phyloP scores from a whole-genome alignment of 768 basidiomycete genomes.

The Mycena capillaripes region DNA sequence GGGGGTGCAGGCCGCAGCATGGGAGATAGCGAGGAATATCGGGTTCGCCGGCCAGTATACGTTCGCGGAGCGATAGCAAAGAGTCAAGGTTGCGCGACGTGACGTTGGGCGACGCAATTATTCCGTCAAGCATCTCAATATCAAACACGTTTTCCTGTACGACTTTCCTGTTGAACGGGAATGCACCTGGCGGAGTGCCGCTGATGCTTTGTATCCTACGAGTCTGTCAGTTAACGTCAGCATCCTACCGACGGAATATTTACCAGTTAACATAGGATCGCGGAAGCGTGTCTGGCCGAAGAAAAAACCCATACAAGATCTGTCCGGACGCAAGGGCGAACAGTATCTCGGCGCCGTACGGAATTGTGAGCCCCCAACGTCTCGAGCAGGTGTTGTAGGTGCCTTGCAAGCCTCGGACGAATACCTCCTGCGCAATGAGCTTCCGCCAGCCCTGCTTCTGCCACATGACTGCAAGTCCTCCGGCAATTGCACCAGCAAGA shows the following conservation, averaged over 20 bases:
- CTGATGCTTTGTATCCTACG: slow-evolving; percentile 78
- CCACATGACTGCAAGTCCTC: slow-evolving; percentile 80
- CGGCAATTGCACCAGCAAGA: slow-evolving; percentile 83
- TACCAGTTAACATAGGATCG: slow-evolving; percentile 79
- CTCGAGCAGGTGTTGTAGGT: slow-evolving; percentile 70
- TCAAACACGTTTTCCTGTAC: slow-evolving; percentile 72
- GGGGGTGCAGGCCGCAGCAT: slow-evolving; percentile 87
- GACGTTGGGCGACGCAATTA: slow-evolving; percentile 66
- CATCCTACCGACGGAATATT: too few relatives aligned
- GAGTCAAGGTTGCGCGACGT: slow-evolving; percentile 63
- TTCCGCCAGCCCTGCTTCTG: slow-evolving; percentile 77
- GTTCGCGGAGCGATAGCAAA: slow-evolving; percentile 58
- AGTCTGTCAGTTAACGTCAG: too few relatives aligned
- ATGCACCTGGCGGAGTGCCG: slow-evolving; percentile 70
- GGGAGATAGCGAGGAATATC: slow-evolving; percentile 70
- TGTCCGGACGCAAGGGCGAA: slow-evolving; percentile 30
- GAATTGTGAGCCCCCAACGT: slow-evolving; percentile 20
- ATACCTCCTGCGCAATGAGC: slow-evolving; percentile 89
- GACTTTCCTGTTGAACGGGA: slow-evolving; percentile 73
- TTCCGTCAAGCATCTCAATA: slow-evolving; percentile 64
- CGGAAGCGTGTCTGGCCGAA: slow-evolving; percentile 60
- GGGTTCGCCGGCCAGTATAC: slow-evolving; percentile 50
- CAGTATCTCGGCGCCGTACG: slow-evolving; percentile 27
- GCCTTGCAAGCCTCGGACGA: slow-evolving; percentile 89
- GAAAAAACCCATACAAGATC: slow-evolving; percentile 32